phyloP scores from a whole-genome alignment of 192 early-diverging fungal genomes.

The Lobosporangium transversale region DNA sequence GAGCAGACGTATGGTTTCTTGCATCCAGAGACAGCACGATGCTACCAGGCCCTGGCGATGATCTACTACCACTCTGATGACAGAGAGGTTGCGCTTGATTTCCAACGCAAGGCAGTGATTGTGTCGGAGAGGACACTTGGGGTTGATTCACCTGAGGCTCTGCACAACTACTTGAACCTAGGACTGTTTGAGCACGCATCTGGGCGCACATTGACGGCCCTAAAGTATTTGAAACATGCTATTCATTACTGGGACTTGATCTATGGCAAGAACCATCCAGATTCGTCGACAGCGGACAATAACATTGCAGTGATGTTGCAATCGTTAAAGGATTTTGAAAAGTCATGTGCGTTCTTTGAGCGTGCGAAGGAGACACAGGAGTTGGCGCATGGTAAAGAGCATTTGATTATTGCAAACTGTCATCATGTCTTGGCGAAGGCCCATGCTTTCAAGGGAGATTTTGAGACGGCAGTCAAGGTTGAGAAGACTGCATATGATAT shows the following conservation, averaged over 20 bases:
- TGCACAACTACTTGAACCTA: conserved; percentile 92
- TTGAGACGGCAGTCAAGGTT: conserved; percentile 74
- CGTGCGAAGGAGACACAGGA: conserved; percentile 75
- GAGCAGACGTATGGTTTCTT: conserved; percentile 95
- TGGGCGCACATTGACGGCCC: conserved; percentile 74
- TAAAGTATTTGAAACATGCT: conserved; percentile 86
- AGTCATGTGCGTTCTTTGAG: conserved; percentile 75
- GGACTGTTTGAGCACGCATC: conserved; percentile 89
- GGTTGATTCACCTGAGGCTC: conserved; percentile 85
- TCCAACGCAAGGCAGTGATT: conserved; percentile 84
- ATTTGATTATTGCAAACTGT: conserved; percentile 57
- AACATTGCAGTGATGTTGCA: conserved; percentile 83
- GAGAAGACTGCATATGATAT: conserved; percentile 76
- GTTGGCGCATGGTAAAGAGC: conserved; percentile 71
- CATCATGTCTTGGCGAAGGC: conserved; percentile 84
- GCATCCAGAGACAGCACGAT: conserved; percentile 89
- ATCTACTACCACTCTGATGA: conserved; percentile 79
- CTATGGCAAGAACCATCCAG: conserved; percentile 79
- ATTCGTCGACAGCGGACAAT: conserved; percentile 85
- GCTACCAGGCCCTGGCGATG: conserved; percentile 85
- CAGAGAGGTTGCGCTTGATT: conserved; percentile 70
- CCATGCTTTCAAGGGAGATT: conserved; percentile 76
- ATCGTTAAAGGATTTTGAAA: conserved; percentile 68
- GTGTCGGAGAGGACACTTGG: conserved; percentile 87
- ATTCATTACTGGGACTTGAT: conserved; percentile 84